Conservation (phyloP, 306 rosid genomes). For the Vigna unguiculata region DNA sequence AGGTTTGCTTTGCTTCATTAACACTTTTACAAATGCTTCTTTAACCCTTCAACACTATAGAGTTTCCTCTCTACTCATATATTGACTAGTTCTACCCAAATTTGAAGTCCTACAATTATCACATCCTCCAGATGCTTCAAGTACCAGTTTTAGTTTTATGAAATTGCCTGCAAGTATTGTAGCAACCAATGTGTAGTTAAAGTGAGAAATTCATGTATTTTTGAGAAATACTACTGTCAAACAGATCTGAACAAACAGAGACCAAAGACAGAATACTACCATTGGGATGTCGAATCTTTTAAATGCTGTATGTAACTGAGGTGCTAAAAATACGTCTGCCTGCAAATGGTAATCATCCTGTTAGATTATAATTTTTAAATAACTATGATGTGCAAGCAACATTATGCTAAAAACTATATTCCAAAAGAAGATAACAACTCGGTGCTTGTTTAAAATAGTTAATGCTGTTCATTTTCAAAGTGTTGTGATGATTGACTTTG, state of each 20-base stretch:
- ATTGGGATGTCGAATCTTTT: constrained; percentile 58
- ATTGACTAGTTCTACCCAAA: constrained; percentile 8
- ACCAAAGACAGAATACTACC: constrained; percentile 58
- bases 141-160: neutral
- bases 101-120: constrained; percentile 8
- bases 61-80: too few species aligned
- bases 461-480: constrained; percentile 30
- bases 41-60: too few species aligned
- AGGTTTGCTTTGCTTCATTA: too few species aligned
- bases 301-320: constrained; percentile 63
- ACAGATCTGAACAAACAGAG: constrained; percentile 1
- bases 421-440: constrained; percentile 24
- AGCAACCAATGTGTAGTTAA: neutral
- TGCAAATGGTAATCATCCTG: constrained; percentile 57
- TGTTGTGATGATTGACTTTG: constrained; percentile 18
- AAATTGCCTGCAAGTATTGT: constrained; percentile 3
- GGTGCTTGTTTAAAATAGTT: constrained; percentile 16
- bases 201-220: constrained; percentile 20
- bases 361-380: constrained; percentile 27
- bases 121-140: neutral
- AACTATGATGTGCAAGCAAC: constrained; percentile 19
- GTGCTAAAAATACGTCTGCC: constrained; percentile 92
- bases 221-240: constrained; percentile 2
- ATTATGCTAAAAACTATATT: constrained; percentile 20
- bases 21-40: too few species aligned